Conservation (phyloP, 2,329 filamentous ascomycete genomes). For the Fusarium sp. region DNA sequence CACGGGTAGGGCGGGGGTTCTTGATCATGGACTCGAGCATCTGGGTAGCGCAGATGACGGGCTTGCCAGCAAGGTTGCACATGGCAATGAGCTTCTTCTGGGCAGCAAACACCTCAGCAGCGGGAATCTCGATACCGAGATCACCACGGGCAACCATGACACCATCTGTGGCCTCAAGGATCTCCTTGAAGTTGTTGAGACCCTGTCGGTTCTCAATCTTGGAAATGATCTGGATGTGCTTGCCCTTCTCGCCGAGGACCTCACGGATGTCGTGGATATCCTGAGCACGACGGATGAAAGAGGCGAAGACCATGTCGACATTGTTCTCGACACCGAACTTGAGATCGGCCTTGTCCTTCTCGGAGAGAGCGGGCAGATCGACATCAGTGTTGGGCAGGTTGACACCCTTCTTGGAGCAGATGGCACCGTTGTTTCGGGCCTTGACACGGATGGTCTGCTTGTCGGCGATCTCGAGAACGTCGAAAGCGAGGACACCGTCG, state of each 20-base stretch:
- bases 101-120: conserved; percentile 97
- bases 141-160: conserved; percentile 99
- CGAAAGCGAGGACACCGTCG: conserved; percentile 96
- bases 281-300: conserved; percentile 93
- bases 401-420: conserved; percentile 98
- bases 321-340: conserved; percentile 97
- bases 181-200: conserved; percentile 99
- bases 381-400: conserved; percentile 99
- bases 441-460: conserved; percentile 88
- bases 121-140: conserved; percentile 94
- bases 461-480: conserved; percentile 88
- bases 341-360: conserved; percentile 97
- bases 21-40: conserved; percentile 99
- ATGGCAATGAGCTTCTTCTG: conserved; percentile 99
- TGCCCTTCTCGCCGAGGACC: conserved; percentile 90
- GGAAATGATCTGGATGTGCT: conserved; percentile 98
- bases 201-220: conserved; percentile 99
- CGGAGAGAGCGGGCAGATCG: conserved; percentile 94
- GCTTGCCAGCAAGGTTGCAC: conserved; percentile 99
- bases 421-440: conserved; percentile 97
- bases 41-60: conserved; percentile 98
- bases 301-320: conserved; percentile 99
- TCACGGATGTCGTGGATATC: conserved; percentile 94
- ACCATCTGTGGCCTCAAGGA: conserved; percentile 94
- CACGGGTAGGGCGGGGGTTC: conserved; percentile 97